Percentiles rank a stretch among this genome's conserved stretches.
Conservation (phyloP, 2,329 filamentous ascomycete species). For the Fusarium sp. region DNA sequence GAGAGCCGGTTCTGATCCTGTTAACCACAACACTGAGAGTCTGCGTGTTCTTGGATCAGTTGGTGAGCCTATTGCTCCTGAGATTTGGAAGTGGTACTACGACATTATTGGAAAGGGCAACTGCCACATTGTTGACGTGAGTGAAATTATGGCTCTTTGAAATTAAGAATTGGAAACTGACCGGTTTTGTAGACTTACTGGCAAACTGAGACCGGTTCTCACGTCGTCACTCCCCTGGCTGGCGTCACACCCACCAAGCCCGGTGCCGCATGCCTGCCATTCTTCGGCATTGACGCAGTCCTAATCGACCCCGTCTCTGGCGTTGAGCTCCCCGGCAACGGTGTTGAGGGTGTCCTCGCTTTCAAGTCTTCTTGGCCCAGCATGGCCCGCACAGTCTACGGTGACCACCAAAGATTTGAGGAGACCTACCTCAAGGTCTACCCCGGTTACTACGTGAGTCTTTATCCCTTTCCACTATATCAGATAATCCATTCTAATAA, state of each 20-base stretch:
- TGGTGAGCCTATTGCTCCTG: constrained; percentile 94
- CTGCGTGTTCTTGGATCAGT: constrained; percentile 89
- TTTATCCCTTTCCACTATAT: fast-evolving
- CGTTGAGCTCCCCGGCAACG: constrained; percentile 87
- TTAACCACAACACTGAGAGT: constrained; percentile 78
- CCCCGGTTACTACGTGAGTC: constrained; percentile 88
- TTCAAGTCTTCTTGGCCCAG: constrained; percentile 97
- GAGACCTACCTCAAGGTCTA: constrained; percentile 96
- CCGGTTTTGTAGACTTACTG: constrained; percentile 80
- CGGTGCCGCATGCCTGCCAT: constrained; percentile 91
- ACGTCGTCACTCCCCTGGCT: constrained; percentile 89
- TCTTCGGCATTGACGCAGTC: constrained; percentile 94
- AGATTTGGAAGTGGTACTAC: constrained; percentile 98
- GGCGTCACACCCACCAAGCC: constrained; percentile 94
- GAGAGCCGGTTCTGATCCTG: constrained; percentile 87
- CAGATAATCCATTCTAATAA: background rate
- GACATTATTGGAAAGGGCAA: constrained; percentile 90
- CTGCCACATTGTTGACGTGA: constrained; percentile 88
- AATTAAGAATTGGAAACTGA: background rate
- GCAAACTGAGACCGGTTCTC: constrained; percentile 96
- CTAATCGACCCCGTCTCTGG: constrained; percentile 94
- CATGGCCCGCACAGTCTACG: constrained; percentile 97
- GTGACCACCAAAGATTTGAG: constrained; percentile 94
- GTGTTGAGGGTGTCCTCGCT: constrained; percentile 90
- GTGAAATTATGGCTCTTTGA: constrained; percentile 45